A percentile compares a stretch with the other conserved stretches of the same genome.
phyloP scores from a whole-genome alignment of 768 basidiomycete species.

The Phylloporus arenicola region DNA sequence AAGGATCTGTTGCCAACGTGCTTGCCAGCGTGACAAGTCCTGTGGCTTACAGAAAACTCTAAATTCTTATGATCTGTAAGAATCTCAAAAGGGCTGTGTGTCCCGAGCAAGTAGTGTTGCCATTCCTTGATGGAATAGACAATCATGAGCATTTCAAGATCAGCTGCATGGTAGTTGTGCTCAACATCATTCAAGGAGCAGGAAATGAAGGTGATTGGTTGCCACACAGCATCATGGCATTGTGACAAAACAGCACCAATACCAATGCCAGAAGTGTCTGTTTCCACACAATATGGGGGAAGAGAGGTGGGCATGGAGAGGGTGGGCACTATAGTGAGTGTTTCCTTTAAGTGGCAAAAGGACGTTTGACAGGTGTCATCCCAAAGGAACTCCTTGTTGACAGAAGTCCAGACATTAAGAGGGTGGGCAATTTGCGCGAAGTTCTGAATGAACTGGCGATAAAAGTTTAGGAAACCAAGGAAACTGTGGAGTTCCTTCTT shows the following conservation, averaged over 20 bases:
- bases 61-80: too few species aligned
- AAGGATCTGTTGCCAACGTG: neutral
- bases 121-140: neutral
- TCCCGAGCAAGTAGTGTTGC: neutral
- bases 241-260: neutral
- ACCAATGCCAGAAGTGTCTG: neutral
- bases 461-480: neutral
- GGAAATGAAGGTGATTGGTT: neutral
- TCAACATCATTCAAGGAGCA: neutral
- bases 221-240: neutral
- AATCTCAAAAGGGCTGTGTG: too few species aligned
- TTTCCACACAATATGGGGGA: neutral
- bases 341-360: too few species aligned
- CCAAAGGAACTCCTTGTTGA: too few species aligned
- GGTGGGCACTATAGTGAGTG: neutral
- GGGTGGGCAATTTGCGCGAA: neutral
- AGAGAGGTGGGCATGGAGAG: neutral
- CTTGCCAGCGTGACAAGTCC: conserved; percentile 39
- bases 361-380: neutral
- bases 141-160: neutral
- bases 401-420: neutral
- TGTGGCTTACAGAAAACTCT: conserved; percentile 36
- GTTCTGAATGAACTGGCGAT: neutral
- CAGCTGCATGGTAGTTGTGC: neutral
- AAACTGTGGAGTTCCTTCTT: neutral